Evolutionary conservation across 306 rosid species (phyloP).

Genomic region (Malus sieversii): DNA sequence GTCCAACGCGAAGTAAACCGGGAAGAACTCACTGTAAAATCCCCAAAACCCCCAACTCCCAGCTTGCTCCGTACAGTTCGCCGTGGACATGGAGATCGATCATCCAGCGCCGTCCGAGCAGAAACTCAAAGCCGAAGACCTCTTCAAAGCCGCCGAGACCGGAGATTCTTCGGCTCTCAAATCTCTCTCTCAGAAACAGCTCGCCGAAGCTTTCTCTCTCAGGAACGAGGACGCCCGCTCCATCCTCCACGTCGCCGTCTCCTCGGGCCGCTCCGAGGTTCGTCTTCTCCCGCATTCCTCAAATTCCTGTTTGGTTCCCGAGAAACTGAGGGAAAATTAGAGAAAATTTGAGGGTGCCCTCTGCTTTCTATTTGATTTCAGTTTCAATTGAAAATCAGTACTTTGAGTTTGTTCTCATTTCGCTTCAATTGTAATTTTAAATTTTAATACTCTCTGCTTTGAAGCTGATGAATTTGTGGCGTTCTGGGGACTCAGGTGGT

Average conservation of each 20-base stretch:
- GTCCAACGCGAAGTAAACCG: background rate
- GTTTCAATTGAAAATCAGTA: background rate
- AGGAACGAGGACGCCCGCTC: constrained; percentile 82
- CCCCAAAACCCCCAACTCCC: background rate
- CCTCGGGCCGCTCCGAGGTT: constrained; percentile 67
- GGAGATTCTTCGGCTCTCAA: constrained; percentile 50
- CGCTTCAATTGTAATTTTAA: background rate
- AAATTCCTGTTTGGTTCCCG: background rate
- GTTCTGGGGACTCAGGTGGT: constrained; percentile 40
- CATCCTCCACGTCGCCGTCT: constrained; percentile 71
- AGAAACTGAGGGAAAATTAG: background rate
- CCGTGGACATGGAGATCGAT: constrained; percentile 59
- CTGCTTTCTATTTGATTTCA: background rate
- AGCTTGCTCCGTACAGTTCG: background rate
- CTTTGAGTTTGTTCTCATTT: background rate
- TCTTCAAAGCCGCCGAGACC: constrained; percentile 72
- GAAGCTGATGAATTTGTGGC: background rate
- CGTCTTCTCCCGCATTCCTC: background rate
- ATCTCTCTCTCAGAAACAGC: constrained; percentile 34
- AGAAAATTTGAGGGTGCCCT: background rate
- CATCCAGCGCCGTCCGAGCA: constrained; percentile 13
- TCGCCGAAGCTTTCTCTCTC: constrained; percentile 48
- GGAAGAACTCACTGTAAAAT: background rate
- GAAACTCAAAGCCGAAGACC: constrained; percentile 33
- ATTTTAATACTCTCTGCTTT: background rate